These are phyloP conservation scores for Poa annua DNA, from an alignment of 176 grass and related monocot species.

Conservation along the genomic window DNA sequence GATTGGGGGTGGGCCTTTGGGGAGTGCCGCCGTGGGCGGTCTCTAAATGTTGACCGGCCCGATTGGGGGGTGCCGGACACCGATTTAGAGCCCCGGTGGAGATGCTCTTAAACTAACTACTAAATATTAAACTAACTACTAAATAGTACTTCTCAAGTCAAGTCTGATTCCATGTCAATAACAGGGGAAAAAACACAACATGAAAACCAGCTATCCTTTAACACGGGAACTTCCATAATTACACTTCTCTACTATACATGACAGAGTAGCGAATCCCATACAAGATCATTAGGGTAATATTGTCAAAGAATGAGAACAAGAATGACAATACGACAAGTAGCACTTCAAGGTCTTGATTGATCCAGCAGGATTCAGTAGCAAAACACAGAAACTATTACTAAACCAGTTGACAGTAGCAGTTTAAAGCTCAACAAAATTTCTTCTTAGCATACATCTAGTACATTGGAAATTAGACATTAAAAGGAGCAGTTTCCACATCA, in stretches of 20 bases:
- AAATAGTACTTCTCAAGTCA: neutral
- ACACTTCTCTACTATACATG: neutral
- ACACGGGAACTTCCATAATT: neutral
- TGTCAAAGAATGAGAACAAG: neutral
- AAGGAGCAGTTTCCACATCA: slow-evolving; percentile 27
- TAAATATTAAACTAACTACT: too few relatives aligned
- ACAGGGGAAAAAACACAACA: neutral
- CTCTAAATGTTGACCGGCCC: too few relatives aligned
- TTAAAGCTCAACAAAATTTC: slow-evolving; percentile 31
- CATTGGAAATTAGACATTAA: slow-evolving; percentile 16
- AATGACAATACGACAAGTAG: neutral
- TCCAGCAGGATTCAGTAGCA: neutral
- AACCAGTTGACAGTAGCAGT: neutral
- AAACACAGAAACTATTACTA: slow-evolving; percentile 12
- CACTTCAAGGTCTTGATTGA: neutral
- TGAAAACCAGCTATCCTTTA: neutral
- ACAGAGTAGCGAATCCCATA: neutral
- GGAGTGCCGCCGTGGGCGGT: too few relatives aligned
- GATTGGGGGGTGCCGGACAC: too few relatives aligned
- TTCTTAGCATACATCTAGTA: neutral
- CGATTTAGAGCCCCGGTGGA: too few relatives aligned
- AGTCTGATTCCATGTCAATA: neutral
- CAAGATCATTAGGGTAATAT: neutral
- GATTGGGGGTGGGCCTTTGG: too few relatives aligned
- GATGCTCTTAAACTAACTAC: too few relatives aligned